Conservation (phyloP, 306 rosid species). For the Pachyrhizus erosus region DNA sequence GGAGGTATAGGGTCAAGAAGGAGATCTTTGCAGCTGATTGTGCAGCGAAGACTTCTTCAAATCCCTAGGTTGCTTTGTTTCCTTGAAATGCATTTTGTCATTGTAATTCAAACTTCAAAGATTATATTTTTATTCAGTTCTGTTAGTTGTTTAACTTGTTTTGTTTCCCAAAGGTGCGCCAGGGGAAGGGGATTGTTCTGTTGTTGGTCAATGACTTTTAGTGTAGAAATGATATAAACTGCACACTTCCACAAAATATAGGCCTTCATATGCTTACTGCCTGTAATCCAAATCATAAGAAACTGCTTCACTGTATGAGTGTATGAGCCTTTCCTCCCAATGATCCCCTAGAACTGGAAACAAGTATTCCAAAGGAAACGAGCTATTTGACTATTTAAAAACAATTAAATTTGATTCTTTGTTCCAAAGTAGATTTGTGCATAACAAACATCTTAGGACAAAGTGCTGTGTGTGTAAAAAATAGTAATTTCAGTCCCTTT, state of each 20-base stretch:
- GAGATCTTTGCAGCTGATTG: constrained; percentile 18
- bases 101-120: constrained; percentile 2
- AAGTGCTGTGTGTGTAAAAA: background rate
- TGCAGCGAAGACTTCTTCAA: background rate
- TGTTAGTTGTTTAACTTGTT: constrained; percentile 4
- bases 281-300: constrained; percentile 3
- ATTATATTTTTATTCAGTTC: constrained; percentile 8
- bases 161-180: background rate
- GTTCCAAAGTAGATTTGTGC: constrained; percentile 16
- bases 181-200: background rate
- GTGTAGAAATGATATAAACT: background rate
- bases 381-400: constrained; percentile 24
- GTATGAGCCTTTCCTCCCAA: background rate
- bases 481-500: constrained; percentile 3
- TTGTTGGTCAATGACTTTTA: constrained; percentile 12
- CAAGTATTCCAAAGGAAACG: constrained; percentile 23
- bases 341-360: background rate
- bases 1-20: constrained; percentile 13
- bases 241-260: background rate
- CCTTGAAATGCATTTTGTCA: constrained; percentile 20
- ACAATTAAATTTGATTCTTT: constrained; percentile 22
- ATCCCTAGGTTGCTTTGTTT: constrained; percentile 32
- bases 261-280: background rate
- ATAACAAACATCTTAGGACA: background rate
- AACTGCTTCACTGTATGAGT: constrained; percentile 6